Base-by-base conservation (phyloP, 1,284 basidiomycete genomes). In the Ustilago curta region DNA sequence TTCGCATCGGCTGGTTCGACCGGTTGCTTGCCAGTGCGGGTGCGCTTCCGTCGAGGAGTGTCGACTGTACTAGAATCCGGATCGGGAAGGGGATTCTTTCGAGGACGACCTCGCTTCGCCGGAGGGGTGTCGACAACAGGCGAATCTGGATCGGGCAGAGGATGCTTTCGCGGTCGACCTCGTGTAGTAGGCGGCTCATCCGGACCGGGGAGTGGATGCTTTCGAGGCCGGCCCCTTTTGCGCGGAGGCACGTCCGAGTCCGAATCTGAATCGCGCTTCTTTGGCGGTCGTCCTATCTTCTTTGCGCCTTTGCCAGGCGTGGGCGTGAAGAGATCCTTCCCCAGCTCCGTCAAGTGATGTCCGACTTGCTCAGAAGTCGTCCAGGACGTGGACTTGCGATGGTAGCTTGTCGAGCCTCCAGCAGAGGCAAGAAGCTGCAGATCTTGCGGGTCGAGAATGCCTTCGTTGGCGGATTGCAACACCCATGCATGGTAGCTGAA, bases 401-500 rank as follows among this genome's bases (percentile, higher is more conserved):
- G 64, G 49, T 56, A 59, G 29, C 44, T 42, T 4, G 69, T 55
- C 19, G 59, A 23, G 3, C 73, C 68, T 4, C 73, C 73, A n/a
- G 73, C 64, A 1, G 50, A 48, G 19, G 59, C 64, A 16, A 76
- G 64, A 12, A 59, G 39, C 1, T 54, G 58, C 12, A 58, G 42
- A 12, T 76, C 68, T 1, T 60, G 45, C 4, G 52, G 57, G 29
- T 71, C 57, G 11, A 76, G 55, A 29, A 58, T 59, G 40, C 73
- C 73, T 8, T 62, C 73, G 58, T 69, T 68, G 53, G 73, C 73
- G 35, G 57, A 50, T 43, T 76, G 73, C 16, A 76, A 59, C 3
- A 68, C 65, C 73, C 73, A 76, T 1, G 73, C 68, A 29, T 76
- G 73, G 25, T 65, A 61, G 37, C 73, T 76, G 56, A 61, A 76